Conservation (phyloP, 768 basidiomycete species). For the Obba rivulosa region DNA sequence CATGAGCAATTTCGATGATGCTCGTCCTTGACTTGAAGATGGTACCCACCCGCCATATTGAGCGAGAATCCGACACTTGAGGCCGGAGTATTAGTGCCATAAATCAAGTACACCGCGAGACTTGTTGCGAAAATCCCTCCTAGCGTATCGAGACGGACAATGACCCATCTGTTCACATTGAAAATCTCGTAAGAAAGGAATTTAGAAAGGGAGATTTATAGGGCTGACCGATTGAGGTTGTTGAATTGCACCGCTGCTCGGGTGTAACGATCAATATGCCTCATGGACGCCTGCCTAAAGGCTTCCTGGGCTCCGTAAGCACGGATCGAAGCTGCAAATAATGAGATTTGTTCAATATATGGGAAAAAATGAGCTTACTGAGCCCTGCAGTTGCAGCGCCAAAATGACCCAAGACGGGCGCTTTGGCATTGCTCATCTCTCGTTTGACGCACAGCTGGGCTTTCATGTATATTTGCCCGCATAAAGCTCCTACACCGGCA, state of each 20-base stretch:
- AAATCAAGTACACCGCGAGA: constrained; percentile 53
- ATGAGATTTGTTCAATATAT: neutral
- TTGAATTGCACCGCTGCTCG: constrained; percentile 35
- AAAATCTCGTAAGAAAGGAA: neutral
- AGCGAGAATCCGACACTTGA: constrained; percentile 49
- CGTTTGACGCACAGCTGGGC: constrained; percentile 53
- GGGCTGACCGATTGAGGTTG: constrained; percentile 30
- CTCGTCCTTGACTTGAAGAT: neutral
- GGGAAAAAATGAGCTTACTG: constrained; percentile 19
- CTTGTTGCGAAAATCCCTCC: constrained; percentile 50
- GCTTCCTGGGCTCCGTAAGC: constrained; percentile 47
- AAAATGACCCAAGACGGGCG: constrained; percentile 47
- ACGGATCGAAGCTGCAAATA: constrained; percentile 36
- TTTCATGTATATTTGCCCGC: constrained; percentile 48
- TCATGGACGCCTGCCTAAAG: constrained; percentile 34
- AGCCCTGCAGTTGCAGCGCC: constrained; percentile 46
- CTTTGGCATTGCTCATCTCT: constrained; percentile 46
- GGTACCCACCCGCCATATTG: constrained; percentile 40
- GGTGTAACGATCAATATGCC: constrained; percentile 41
- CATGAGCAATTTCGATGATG: neutral
- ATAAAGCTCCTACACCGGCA: constrained; percentile 32
- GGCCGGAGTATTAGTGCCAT: constrained; percentile 31
- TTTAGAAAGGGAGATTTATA: neutral
- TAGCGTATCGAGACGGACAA: constrained; percentile 51
- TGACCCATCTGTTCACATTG: constrained; percentile 24